Evolutionary conservation across 2,329 filamentous ascomycete species (phyloP).

Genomic region (Phialophora verrucosa): DNA sequence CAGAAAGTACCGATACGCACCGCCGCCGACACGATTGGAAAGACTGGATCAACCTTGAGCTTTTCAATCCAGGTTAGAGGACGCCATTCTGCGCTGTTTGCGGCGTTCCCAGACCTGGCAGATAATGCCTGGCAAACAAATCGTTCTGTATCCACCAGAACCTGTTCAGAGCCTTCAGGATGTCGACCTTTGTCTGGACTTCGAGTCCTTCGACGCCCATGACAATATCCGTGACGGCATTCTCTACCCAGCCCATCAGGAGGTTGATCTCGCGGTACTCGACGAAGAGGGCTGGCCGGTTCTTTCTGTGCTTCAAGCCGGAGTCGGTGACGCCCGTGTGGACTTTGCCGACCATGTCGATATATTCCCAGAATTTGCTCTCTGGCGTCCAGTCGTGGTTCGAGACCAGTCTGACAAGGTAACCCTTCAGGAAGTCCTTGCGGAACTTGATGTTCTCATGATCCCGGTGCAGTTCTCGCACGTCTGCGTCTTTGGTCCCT

Average conservation of each 20-base stretch:
- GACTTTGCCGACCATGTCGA: slow-evolving; percentile 43
- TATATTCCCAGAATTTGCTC: slow-evolving; percentile 42
- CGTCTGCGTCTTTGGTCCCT: slow-evolving; percentile 15
- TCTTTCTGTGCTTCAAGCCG: slow-evolving; percentile 40
- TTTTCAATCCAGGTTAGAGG: slow-evolving; percentile 11
- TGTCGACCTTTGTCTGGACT: slow-evolving; percentile 38
- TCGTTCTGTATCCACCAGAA: slow-evolving; percentile 45
- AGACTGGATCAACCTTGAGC: slow-evolving; percentile 5
- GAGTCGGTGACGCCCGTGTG: slow-evolving; percentile 41
- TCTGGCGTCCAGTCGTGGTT: slow-evolving; percentile 42
- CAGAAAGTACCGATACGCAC: slow-evolving; percentile 6
- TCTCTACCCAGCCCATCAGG: slow-evolving; percentile 42
- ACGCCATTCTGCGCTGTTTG: background rate
- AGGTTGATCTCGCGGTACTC: slow-evolving; percentile 42
- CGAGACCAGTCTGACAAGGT: slow-evolving; percentile 41
- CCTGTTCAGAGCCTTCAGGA: slow-evolving; percentile 42
- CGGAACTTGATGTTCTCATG: slow-evolving; percentile 43
- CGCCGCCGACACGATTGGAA: slow-evolving; percentile 13
- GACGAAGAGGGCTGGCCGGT: slow-evolving; percentile 40
- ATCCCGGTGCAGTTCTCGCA: slow-evolving; percentile 33
- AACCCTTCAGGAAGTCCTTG: slow-evolving; percentile 43
- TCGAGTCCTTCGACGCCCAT: slow-evolving; percentile 41
- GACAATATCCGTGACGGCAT: slow-evolving; percentile 41
- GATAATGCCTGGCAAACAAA: slow-evolving; percentile 42
- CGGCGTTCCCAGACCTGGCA: slow-evolving; percentile 11